Evolutionary conservation across 768 basidiomycete species (phyloP).

Genomic region (Brasilioporus rufonigricans): DNA sequence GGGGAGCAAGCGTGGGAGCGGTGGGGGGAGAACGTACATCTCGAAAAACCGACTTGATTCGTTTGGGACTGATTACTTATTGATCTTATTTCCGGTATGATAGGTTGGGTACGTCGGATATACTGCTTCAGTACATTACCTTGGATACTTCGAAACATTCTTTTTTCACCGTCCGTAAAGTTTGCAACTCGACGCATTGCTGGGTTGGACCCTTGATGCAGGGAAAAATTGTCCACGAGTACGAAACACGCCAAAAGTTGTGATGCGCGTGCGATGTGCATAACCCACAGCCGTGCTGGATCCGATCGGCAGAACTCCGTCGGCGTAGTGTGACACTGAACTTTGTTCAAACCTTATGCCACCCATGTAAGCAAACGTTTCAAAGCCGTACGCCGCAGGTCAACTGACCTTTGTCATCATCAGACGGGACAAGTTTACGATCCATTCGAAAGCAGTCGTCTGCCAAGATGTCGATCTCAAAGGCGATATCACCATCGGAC

Average conservation of each 20-base stretch:
- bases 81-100: conserved; percentile 16
- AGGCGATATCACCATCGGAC: conserved; percentile 90
- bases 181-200: background rate
- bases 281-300: background rate
- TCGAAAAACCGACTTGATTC: conserved; percentile 31
- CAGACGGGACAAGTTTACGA: conserved; percentile 86
- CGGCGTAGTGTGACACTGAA: background rate
- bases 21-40: conserved; percentile 35
- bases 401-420: background rate
- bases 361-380: conserved; percentile 26
- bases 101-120: conserved; percentile 8
- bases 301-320: background rate
- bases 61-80: conserved; percentile 15
- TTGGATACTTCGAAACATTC: conserved; percentile 7
- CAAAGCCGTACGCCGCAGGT: background rate
- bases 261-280: background rate
- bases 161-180: background rate
- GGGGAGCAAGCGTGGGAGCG: conserved; percentile 43
- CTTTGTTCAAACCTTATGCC: conserved; percentile 25
- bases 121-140: conserved; percentile 17
- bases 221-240: background rate
- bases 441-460: conserved; percentile 88
- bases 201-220: background rate
- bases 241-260: background rate
- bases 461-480: conserved; percentile 94